These are phyloP conservation scores for Sclerotinia trifoliorum DNA, from an alignment of 2,329 filamentous ascomycete species.

Conservation along the genomic window DNA sequence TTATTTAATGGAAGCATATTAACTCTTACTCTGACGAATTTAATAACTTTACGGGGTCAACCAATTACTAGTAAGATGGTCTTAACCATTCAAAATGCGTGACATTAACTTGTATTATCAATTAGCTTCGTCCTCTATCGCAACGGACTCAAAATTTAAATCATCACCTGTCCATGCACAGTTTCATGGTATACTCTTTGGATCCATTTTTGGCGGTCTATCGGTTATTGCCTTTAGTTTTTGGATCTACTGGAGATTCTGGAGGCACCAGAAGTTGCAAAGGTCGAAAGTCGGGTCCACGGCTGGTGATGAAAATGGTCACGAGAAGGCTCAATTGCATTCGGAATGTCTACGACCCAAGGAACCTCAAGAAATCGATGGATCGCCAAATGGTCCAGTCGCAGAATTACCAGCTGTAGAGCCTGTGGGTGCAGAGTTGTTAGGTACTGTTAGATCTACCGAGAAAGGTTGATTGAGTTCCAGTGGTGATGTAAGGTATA, in stretches of 20 bases:
- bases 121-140: background rate
- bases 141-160: background rate
- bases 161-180: background rate
- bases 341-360: background rate
- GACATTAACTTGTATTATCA: background rate
- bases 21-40: background rate
- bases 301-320: background rate
- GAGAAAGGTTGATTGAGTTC: background rate
- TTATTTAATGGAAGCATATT: background rate
- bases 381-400: background rate
- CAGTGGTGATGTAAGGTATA: background rate
- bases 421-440: background rate
- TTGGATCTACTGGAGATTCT: background rate
- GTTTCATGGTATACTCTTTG: background rate
- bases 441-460: background rate
- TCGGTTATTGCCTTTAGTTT: background rate
- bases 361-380: background rate
- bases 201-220: background rate
- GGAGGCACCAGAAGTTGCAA: background rate
- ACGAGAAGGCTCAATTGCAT: background rate
- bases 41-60: background rate
- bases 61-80: background rate
- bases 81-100: background rate
- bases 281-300: background rate
- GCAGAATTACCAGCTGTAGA: constrained; percentile 12